A percentile compares a stretch with the other conserved stretches of the same genome.
phyloP scores from a whole-genome alignment of 2,329 filamentous ascomycete genomes.

The Microcera coccophila region DNA sequence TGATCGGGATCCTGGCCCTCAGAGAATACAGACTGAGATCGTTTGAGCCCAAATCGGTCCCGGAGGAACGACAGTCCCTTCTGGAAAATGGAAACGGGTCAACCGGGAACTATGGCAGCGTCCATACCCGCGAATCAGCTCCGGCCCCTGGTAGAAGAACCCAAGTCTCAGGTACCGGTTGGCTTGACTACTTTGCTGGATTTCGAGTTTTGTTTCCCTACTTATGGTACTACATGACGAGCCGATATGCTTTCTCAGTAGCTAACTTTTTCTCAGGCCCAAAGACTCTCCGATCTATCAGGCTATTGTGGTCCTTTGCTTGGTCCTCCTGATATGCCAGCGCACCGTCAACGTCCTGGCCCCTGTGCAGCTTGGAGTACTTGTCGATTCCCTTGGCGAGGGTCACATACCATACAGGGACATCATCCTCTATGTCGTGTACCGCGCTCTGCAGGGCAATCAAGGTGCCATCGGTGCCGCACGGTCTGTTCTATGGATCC shows the following conservation, averaged over 20 bases:
- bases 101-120: constrained; percentile 27
- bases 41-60: constrained; percentile 23
- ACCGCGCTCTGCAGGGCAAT: constrained; percentile 43
- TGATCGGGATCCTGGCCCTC: constrained; percentile 30
- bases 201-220: constrained; percentile 45
- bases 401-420: constrained; percentile 41
- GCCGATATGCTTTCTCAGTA: background rate
- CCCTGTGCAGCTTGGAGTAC: constrained; percentile 39
- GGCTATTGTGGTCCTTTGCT: constrained; percentile 37
- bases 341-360: constrained; percentile 43
- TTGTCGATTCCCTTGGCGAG: constrained; percentile 39
- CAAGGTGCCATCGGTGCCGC: constrained; percentile 42
- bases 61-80: constrained; percentile 37
- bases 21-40: constrained; percentile 32
- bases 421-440: constrained; percentile 42
- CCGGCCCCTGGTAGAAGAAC: constrained; percentile 22
- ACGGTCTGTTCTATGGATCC: constrained; percentile 46
- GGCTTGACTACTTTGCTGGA: constrained; percentile 45
- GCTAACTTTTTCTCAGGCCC: constrained; percentile 32
- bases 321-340: constrained; percentile 40
- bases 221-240: constrained; percentile 33
- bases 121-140: constrained; percentile 3
- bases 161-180: constrained; percentile 35
- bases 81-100: constrained; percentile 37
- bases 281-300: constrained; percentile 41